Evolutionary conservation across 805 yeast genomes (phyloP).

Genomic region (Saccharomyces paradoxus): DNA sequence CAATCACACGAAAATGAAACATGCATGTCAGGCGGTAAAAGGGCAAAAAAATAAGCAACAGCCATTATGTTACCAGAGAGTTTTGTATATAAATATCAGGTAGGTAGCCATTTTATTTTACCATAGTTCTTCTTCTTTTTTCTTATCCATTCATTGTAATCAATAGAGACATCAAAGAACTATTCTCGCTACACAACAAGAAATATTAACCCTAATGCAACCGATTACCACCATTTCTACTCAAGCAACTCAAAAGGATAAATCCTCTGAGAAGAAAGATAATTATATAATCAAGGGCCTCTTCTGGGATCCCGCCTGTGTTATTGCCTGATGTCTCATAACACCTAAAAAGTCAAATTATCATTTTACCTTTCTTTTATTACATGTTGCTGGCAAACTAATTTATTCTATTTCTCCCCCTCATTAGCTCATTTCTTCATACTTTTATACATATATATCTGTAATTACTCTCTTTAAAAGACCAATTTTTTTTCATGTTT

Average conservation of each 20-base stretch:
- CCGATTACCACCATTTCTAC: constrained; percentile 14
- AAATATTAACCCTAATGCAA: constrained; percentile 12
- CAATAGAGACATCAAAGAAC: neutral
- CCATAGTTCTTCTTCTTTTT: neutral
- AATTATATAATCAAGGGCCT: constrained; percentile 18
- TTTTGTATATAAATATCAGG: neutral
- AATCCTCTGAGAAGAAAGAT: constrained; percentile 20
- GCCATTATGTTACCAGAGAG: neutral
- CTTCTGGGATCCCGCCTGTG: constrained; percentile 20
- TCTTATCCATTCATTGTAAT: neutral
- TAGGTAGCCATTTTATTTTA: neutral
- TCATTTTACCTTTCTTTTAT: neutral
- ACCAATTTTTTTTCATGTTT: neutral
- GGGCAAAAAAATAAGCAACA: neutral
- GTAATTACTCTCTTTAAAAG: neutral
- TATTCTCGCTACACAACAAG: neutral
- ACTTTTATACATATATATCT: neutral
- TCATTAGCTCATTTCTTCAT: neutral
- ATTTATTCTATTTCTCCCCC: neutral
- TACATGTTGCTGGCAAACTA: neutral
- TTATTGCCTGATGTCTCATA: constrained; percentile 11
- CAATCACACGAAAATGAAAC: neutral
- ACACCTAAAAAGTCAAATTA: neutral
- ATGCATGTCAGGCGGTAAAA: neutral
- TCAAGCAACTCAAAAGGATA: constrained; percentile 21